Conservation (phyloP, 2,329 filamentous ascomycete species). For the Ophiosphaerella korrae region DNA sequence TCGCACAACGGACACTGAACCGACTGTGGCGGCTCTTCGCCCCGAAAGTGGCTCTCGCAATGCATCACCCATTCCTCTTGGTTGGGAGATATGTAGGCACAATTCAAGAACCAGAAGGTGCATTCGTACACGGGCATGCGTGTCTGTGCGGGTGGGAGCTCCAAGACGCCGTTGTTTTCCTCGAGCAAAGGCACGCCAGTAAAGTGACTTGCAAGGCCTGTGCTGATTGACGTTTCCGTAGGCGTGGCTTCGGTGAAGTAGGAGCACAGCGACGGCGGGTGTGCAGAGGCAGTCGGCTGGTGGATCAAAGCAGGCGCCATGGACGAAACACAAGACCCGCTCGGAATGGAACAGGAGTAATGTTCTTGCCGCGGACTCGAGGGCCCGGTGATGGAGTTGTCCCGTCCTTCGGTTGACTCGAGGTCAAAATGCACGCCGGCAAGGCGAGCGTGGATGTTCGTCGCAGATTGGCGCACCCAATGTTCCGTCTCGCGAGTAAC, state of each 20-base stretch:
- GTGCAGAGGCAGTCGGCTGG: conserved; percentile 25
- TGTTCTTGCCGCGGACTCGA: conserved; percentile 11
- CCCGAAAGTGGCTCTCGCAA: conserved; percentile 41
- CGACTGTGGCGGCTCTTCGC: conserved; percentile 35
- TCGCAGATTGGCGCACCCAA: conserved; percentile 31
- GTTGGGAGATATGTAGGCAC: conserved; percentile 26
- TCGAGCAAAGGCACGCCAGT: conserved; percentile 29
- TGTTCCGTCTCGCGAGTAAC: conserved; percentile 27
- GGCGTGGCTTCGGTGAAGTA: conserved; percentile 29
- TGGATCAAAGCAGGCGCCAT: conserved; percentile 41
- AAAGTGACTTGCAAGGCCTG: conserved; percentile 25
- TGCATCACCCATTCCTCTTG: conserved; percentile 37
- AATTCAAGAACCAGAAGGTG: conserved; percentile 42
- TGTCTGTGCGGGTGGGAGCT: conserved; percentile 13
- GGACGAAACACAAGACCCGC: conserved; percentile 26
- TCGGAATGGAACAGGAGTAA: conserved; percentile 18
- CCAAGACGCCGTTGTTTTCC: conserved; percentile 36
- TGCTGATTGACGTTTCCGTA: conserved; percentile 36
- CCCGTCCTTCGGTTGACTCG: conserved; percentile 12
- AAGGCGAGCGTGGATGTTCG: conserved; percentile 29
- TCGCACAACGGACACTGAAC: conserved; percentile 42
- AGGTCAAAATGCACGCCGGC: conserved; percentile 22
- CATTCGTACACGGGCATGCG: conserved; percentile 33
- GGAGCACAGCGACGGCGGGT: conserved; percentile 33
- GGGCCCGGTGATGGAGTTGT: conserved; percentile 6